Evolutionary conservation across 768 basidiomycete genomes (phyloP), one percentile per base, ranked within the genome.

Genomic region (Panaeolus cyanescens): DNA sequence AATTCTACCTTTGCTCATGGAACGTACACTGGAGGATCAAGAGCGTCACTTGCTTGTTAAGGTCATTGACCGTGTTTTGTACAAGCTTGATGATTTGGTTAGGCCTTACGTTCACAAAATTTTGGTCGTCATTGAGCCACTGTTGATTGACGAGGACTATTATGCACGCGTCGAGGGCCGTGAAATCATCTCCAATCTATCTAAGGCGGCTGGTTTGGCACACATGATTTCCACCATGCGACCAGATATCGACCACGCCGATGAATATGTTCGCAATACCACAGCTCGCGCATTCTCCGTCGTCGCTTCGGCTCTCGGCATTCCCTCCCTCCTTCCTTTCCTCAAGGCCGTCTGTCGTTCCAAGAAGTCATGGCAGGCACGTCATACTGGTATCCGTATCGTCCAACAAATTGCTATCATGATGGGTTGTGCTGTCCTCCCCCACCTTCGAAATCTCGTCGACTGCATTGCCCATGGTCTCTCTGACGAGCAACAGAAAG

Each of bases 191-290:
- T 96, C 94, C 68, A 99, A 99, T 75, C 80, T 99, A 39, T 96
- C 97, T 30, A 99, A 99, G 76, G 97, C 97, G 10, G 96, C 96
- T 31, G 97, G 97, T 76, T 89, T 99, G 25, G 96, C 97, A 2
- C 97, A 99, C 78, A 99, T 99, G 97, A 99, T 99, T 69, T 99
- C 97, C 33, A 99, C 96, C 19, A 99, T 99, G 96, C 91, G 96
- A 67, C 96, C 97, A 3, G 96, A 99, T 82, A 99, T 99, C 64
- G 96, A 99, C 75, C 96, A 99, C 68, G 95, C 97, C 42, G 96
- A 99, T 71, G 97, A 99, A 76, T 99, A 99, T 66, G 96, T 99
- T 3, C 92, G 96, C 62, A 99, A 99, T 75, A 99, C 97, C 42
- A 99, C 97, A 15, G 96, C 97, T 33, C 92, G 97, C 68, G 97